Evolutionary conservation across 1,284 basidiomycete species (phyloP), one percentile per base, ranked within the genome.

Genomic region (Cutaneotrichosporon cavernicola): DNA sequence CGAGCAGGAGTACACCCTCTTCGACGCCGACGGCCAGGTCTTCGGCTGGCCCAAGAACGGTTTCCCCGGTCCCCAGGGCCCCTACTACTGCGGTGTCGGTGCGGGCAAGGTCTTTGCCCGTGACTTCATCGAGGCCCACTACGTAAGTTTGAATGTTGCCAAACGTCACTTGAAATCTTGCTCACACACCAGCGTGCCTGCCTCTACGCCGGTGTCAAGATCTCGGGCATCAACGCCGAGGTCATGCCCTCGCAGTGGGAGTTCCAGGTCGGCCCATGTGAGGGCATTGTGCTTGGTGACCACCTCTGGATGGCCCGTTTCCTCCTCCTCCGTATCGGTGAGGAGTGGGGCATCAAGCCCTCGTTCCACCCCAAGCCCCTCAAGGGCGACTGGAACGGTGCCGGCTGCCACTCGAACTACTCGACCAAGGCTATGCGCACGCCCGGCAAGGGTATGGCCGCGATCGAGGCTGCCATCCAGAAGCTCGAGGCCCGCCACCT

Each of bases 241-340:
- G 97, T 99, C 74, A 98, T 99, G 96, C 96, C 97, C 32, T 90
- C 95, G 65, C 97, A 99, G 83, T 98, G 95, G 95, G 96, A 99
- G 84, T 99, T 97, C 90, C 97, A 99, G 83, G 94, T 99, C 74
- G 96, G 96, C 67, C 96, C 96, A 49, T 98, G 96, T 79, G 89
- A 91, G 81, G 96, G 96, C 70, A 97, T 99, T 81, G 86, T 91
- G 49, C 97, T 99, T 92, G 96, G 96, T 74, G 96, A 99, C 83
- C 94, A 97, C 83, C 88, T 97, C 75, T 95, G 91, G 91, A 92
- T 97, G 86, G 91, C 94, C 53, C 91, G 94, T 73, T 97, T 90
- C 84, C 89, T 97, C 72, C 88, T 97, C 72, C 81, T 92, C 79
- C 90, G 93, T 73, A 89, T 96, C 73, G 93, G 96, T 71, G 96